phyloP scores from a whole-genome alignment of 2,329 filamentous ascomycete genomes.

The Scedosporium boydii region DNA sequence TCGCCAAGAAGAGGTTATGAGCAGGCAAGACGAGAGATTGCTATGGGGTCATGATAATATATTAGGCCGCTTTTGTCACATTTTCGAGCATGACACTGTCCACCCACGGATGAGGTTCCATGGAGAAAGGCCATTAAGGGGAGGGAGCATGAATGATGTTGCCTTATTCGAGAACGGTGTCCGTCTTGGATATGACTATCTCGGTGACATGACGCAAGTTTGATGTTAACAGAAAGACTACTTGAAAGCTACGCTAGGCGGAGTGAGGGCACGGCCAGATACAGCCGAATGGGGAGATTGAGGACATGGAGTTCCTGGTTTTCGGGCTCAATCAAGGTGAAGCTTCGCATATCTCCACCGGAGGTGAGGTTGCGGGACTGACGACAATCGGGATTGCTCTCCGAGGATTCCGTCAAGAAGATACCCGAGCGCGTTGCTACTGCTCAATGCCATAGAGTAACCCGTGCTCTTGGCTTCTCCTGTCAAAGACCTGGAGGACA shows the following conservation, averaged over 20 bases:
- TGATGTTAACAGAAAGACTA: not conserved
- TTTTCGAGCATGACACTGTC: not conserved
- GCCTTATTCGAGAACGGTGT: too few relatives aligned
- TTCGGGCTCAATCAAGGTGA: too few relatives aligned
- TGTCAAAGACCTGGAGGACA: too few relatives aligned
- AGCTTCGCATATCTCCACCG: not conserved
- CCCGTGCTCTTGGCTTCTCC: not conserved
- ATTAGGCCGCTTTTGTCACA: not conserved
- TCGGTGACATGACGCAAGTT: not conserved
- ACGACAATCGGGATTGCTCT: not conserved
- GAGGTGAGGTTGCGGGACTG: not conserved
- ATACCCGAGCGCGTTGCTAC: too few relatives aligned
- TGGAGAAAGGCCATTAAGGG: too few relatives aligned
- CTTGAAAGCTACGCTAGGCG: not conserved
- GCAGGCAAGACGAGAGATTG: not conserved
- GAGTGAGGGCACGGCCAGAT: not conserved
- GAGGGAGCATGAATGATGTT: too few relatives aligned
- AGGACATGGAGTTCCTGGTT: too few relatives aligned
- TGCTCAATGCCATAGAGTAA: not conserved
- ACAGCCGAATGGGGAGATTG: too few relatives aligned
- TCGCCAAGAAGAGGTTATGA: too few relatives aligned
- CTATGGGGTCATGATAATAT: not conserved
- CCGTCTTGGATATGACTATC: not conserved
- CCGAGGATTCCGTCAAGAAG: not conserved
- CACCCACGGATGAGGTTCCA: not conserved